Evolutionary conservation across 352 stramenopile species (phyloP).

Genomic region (Pythium apleroticum): DNA sequence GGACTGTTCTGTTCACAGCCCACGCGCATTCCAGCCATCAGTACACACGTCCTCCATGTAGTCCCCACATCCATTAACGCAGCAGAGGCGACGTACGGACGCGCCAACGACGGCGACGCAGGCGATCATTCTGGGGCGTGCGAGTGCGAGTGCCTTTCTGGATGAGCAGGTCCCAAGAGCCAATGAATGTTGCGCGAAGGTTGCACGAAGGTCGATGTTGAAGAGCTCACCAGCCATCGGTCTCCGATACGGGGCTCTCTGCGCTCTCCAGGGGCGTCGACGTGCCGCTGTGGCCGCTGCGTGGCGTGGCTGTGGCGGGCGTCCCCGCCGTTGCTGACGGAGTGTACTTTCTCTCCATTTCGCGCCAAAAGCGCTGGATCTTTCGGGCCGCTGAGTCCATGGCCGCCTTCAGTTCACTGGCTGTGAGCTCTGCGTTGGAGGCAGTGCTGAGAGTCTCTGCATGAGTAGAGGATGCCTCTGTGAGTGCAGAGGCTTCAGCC

Average conservation of each 20-base stretch:
- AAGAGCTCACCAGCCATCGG: slow-evolving; percentile 11
- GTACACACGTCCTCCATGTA: neutral
- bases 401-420: slow-evolving; percentile 13
- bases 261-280: neutral
- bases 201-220: slow-evolving; percentile 27
- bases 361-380: slow-evolving; percentile 32
- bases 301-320: neutral
- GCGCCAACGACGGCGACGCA: slow-evolving; percentile 82
- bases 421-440: neutral
- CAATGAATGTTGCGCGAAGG: slow-evolving; percentile 26
- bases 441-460: neutral
- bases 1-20: slow-evolving; percentile 67
- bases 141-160: slow-evolving; percentile 5
- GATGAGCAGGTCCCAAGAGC: neutral
- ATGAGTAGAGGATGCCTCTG: neutral
- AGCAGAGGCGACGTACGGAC: slow-evolving; percentile 42
- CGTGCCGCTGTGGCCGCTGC: neutral
- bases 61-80: neutral
- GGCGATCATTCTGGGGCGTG: slow-evolving; percentile 77
- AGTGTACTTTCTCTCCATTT: slow-evolving; percentile 26
- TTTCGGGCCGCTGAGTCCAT: slow-evolving; percentile 32
- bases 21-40: neutral
- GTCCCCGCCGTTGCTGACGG: neutral
- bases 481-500: neutral
- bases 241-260: slow-evolving; percentile 20